A percentile compares a stretch with the other conserved stretches of the same genome.
These are phyloP conservation scores for Backusella mclennaniae DNA, from an alignment of 192 early-diverging fungal genomes.

Conservation along the genomic window DNA sequence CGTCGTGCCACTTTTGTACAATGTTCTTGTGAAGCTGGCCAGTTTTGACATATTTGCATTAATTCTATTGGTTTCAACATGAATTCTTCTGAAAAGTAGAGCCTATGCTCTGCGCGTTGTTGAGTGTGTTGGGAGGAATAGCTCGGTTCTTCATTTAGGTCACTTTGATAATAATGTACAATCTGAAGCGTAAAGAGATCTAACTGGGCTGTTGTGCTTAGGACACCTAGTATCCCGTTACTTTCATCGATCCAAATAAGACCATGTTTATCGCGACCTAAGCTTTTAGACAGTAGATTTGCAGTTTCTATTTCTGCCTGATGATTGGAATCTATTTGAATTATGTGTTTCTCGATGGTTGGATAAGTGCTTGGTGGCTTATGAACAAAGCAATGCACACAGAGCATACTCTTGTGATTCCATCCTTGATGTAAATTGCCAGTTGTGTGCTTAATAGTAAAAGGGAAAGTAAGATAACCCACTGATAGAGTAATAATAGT, in stretches of 20 bases:
- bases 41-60: conserved; percentile 14
- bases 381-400: conserved; percentile 14
- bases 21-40: conserved; percentile 10
- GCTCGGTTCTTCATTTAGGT: background rate
- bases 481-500: conserved; percentile 5
- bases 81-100: background rate
- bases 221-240: background rate
- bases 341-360: conserved; percentile 21
- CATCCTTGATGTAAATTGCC: background rate
- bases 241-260: background rate
- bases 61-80: conserved; percentile 2
- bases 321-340: conserved; percentile 6
- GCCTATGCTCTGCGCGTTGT: background rate
- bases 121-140: background rate
- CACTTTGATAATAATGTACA: conserved; percentile 4
- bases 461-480: conserved; percentile 6
- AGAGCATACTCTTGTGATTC: conserved; percentile 6
- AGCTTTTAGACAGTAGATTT: background rate
- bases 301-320: background rate
- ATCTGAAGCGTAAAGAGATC: conserved; percentile 9
- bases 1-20: background rate
- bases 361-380: conserved; percentile 15
- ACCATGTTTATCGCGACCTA: background rate
- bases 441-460: conserved; percentile 6
- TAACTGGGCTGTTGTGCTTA: background rate